A percentile compares a stretch with the other conserved stretches of the same genome.
Evolutionary conservation across 305 asterid species (phyloP).

Genomic region (Withania somnifera): DNA sequence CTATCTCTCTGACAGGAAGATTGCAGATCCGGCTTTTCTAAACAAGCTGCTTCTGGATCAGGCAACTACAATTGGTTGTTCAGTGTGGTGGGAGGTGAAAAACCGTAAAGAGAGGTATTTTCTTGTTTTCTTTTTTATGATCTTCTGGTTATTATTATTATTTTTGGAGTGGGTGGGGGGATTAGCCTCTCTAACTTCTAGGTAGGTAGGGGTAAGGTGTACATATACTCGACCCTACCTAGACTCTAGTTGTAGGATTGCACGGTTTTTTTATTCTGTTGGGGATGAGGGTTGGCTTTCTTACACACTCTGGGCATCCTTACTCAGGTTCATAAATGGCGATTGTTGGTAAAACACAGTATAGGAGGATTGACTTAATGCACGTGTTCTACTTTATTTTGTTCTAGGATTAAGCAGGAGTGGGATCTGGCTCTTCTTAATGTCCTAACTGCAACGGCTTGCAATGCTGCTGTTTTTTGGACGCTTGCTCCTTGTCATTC

Average conservation of each 20-base stretch:
- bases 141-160: neutral
- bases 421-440: slow-evolving; percentile 99
- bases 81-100: slow-evolving; percentile 89
- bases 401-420: slow-evolving; percentile 80
- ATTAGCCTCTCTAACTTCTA: no score
- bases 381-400: slow-evolving; percentile 11
- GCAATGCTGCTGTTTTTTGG: slow-evolving; percentile 92
- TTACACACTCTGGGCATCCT: neutral
- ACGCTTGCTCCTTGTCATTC: slow-evolving; percentile 98
- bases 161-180: neutral
- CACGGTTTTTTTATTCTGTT: no score
- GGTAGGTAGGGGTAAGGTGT: no score
- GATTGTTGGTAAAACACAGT: neutral
- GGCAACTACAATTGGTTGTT: slow-evolving; percentile 82
- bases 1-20: slow-evolving; percentile 62
- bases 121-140: neutral
- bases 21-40: slow-evolving; percentile 93
- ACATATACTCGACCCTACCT: no score
- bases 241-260: no score
- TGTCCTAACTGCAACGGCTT: slow-evolving; percentile 79
- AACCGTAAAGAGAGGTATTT: slow-evolving; percentile 87
- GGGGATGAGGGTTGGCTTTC: neutral
- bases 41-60: slow-evolving; percentile 87
- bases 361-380: neutral
- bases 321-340: neutral